Percentiles rank a stretch among this genome's conserved stretches.
Evolutionary conservation across 1,284 basidiomycete species (phyloP).

Genomic region (Heterobasidion irregulare): DNA sequence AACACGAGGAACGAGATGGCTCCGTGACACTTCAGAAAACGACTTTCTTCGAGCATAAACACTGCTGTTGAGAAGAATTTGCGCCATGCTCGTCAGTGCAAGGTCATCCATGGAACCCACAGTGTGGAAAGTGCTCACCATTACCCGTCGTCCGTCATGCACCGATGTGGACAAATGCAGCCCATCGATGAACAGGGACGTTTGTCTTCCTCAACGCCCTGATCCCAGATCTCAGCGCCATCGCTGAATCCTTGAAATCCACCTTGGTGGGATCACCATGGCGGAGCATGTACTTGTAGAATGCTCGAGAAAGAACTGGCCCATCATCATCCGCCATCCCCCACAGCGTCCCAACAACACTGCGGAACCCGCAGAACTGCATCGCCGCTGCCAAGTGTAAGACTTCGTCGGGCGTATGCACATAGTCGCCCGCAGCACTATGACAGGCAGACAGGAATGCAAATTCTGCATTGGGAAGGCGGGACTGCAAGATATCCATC

Average conservation of each 20-base stretch:
- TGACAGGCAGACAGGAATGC: conserved; percentile 11
- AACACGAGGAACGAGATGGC: too few relatives aligned
- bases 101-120: too few relatives aligned
- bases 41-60: too few relatives aligned
- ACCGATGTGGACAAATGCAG: too few relatives aligned
- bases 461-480: conserved; percentile 6
- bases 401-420: not conserved
- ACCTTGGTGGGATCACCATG: not conserved
- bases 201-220: not conserved
- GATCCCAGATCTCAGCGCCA: not conserved
- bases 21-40: too few relatives aligned
- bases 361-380: conserved; percentile 21
- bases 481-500: conserved; percentile 3
- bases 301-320: conserved; percentile 3
- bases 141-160: too few relatives aligned
- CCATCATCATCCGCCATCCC: conserved; percentile 17
- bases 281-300: conserved; percentile 1
- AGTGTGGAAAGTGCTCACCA: too few relatives aligned
- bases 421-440: not conserved
- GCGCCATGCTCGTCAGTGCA: too few relatives aligned
- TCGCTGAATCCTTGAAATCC: not conserved
- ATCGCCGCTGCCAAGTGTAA: not conserved
- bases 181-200: too few relatives aligned
- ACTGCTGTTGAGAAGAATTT: too few relatives aligned
- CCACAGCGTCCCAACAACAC: conserved; percentile 30